phyloP scores from a whole-genome alignment of 1,284 basidiomycete species.

The Malassezia cuniculi region DNA sequence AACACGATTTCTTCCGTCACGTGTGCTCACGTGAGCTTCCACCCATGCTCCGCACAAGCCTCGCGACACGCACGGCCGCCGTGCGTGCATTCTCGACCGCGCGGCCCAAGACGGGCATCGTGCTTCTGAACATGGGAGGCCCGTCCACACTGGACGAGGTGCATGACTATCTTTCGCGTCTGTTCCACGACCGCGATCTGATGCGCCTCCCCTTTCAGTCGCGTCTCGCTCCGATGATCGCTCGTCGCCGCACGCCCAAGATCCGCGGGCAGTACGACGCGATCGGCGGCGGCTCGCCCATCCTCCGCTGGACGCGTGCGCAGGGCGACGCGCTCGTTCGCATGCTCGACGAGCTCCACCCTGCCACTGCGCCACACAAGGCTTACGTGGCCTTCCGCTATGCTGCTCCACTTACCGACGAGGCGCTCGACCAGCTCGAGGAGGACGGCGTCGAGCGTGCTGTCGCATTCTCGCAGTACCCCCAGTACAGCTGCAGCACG shows the following conservation, averaged over 20 bases:
- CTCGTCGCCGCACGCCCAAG: conserved; percentile 75
- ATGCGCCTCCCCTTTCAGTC: conserved; percentile 85
- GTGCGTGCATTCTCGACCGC: conserved; percentile 1
- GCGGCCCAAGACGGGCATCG: conserved; percentile 55
- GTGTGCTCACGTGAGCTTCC: conserved; percentile 8
- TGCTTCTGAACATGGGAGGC: conserved; percentile 98
- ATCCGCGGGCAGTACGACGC: conserved; percentile 87
- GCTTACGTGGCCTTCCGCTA: conserved; percentile 61
- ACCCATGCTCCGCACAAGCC: too few relatives aligned
- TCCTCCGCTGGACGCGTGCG: conserved; percentile 71
- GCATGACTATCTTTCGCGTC: conserved; percentile 66
- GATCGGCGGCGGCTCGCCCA: conserved; percentile 97
- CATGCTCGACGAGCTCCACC: conserved; percentile 82
- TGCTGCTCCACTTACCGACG: conserved; percentile 74
- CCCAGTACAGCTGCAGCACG: conserved; percentile 95
- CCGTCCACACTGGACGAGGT: conserved; percentile 57
- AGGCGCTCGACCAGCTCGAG: conserved; percentile 70
- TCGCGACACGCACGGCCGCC: not conserved
- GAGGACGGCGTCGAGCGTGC: conserved; percentile 81
- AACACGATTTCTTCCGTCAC: conserved; percentile 6
- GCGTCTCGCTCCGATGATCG: conserved; percentile 74
- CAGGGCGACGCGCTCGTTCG: conserved; percentile 84
- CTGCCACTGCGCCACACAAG: conserved; percentile 86
- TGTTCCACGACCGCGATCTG: conserved; percentile 88
- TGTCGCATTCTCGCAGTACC: conserved; percentile 95